Evolutionary conservation across 352 stramenopile genomes (phyloP), one percentile per base, ranked within the genome.

Genomic region (Pythium aristosporum): DNA sequence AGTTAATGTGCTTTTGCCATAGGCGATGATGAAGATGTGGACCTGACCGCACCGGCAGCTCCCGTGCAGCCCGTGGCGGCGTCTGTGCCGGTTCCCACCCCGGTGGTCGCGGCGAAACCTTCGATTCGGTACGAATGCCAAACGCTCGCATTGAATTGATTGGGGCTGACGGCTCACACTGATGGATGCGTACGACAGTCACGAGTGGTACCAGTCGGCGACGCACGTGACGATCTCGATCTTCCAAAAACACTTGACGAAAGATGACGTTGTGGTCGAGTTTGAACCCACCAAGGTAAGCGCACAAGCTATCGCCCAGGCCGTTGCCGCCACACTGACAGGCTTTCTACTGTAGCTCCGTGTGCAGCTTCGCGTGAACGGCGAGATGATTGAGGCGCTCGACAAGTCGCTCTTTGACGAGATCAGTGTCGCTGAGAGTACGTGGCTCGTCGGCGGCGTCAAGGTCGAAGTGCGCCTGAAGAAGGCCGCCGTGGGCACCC

Each of bases 181-280:
- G 25, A 30, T 30, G 25, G 21, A 21, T 64, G 23, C 32, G 12
- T 30, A 30, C 25, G 18, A 13, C 61, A 90, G 85, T 6, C 75
- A 96, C 74, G 87, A 96, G 5, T 96, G 87, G 87, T 96, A 96
- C 67, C 88, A 96, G 68, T 94, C 86, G 15, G 50, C 20, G 0
- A 84, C 82, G 7, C 75, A 94, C 52, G 87, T 96, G 62, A 93
- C 82, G 11, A 74, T 96, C 12, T 92, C 84, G 21, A 73, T 96
- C 28, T 75, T 96, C 3, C 85, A 92, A 63, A 96, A 96, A 77
- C 85, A 91, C 46, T 72, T 94, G 16, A 43, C 64, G 39, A 65
- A 75, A 36, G 82, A 89, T 7, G 79, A 96, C 39, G 85, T 91
- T 0, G 53, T 77, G 23, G 74, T 92, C 21, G 57, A 65, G 1